Conservation (phyloP, 2,329 filamentous ascomycete species). For the Aureobasidium melanogenum region DNA sequence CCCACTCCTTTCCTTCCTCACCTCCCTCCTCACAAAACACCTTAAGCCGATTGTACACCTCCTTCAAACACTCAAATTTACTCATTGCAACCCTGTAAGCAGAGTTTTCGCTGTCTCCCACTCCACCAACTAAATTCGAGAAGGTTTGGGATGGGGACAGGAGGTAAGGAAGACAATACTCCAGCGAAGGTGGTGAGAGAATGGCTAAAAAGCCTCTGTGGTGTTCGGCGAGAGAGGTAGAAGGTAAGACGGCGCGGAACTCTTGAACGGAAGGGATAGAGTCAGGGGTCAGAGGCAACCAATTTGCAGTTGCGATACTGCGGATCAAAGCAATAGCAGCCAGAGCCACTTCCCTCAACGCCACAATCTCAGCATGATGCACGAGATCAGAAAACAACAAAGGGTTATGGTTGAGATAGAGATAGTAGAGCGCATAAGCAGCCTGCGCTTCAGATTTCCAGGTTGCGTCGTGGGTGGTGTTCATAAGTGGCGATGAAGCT, state of each 20-base stretch:
- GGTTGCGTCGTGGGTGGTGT: conserved; percentile 17
- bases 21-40: conserved; percentile 21
- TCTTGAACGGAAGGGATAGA: conserved; percentile 17
- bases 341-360: conserved; percentile 48
- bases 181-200: conserved; percentile 42
- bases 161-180: conserved; percentile 46
- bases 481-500: conserved; percentile 18
- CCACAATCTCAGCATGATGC: conserved; percentile 46
- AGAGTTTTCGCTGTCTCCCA: conserved; percentile 47
- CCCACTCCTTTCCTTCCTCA: conserved; percentile 22
- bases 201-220: conserved; percentile 41
- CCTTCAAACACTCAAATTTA: conserved; percentile 48
- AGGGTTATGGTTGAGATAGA: conserved; percentile 43
- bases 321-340: conserved; percentile 45
- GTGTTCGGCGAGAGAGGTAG: conserved; percentile 22
- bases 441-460: conserved; percentile 37
- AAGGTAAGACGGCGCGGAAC: conserved; percentile 30
- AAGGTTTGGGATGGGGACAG: conserved; percentile 49
- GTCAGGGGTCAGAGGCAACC: conserved; percentile 31
- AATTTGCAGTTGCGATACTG: conserved; percentile 46
- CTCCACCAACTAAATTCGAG: conserved; percentile 49
- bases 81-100: conserved; percentile 49
- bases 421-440: conserved; percentile 46
- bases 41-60: conserved; percentile 38
- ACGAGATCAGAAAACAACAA: conserved; percentile 45